phyloP scores from a whole-genome alignment of 1,284 basidiomycete species.

The Trametes polyzona region DNA sequence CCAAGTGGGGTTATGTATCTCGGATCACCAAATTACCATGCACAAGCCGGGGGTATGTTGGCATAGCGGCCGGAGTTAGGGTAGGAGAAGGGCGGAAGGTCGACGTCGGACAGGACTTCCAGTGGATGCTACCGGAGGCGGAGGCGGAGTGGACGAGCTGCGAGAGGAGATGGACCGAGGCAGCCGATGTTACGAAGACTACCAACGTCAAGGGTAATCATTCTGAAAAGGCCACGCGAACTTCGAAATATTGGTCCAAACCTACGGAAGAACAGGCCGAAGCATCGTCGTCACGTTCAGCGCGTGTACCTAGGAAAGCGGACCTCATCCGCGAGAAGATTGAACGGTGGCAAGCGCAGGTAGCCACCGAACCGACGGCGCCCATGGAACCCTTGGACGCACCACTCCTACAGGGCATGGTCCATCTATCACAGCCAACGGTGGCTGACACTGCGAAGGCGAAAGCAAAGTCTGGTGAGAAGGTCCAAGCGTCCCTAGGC shows the following conservation, averaged over 20 bases:
- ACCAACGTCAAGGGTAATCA: neutral
- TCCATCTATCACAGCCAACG: neutral
- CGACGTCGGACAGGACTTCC: constrained; percentile 22
- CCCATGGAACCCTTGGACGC: constrained; percentile 11
- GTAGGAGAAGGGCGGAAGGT: constrained; percentile 28
- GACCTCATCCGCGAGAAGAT: constrained; percentile 32
- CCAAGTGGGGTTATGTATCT: constrained; percentile 36
- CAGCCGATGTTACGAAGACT: constrained; percentile 10
- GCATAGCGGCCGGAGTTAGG: constrained; percentile 27
- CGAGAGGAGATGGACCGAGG: constrained; percentile 30
- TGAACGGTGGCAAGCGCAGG: constrained; percentile 33
- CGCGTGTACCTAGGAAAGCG: constrained; percentile 19
- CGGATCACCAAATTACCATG: constrained; percentile 27
- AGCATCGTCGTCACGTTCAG: neutral
- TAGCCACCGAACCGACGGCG: too few relatives aligned
- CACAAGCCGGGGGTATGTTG: constrained; percentile 31
- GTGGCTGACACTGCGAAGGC: constrained; percentile 21
- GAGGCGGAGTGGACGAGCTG: constrained; percentile 33
- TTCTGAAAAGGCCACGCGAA: neutral
- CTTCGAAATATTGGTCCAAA: constrained; percentile 33
- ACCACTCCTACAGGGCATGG: neutral
- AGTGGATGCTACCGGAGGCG: constrained; percentile 31
- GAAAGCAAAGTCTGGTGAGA: constrained; percentile 15
- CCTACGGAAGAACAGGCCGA: neutral
- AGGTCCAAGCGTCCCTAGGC: constrained; percentile 23